Percentiles rank a stretch among this genome's conserved stretches.
Conservation (phyloP, 176 grass and related monocot genomes). For the Carex parvula region DNA sequence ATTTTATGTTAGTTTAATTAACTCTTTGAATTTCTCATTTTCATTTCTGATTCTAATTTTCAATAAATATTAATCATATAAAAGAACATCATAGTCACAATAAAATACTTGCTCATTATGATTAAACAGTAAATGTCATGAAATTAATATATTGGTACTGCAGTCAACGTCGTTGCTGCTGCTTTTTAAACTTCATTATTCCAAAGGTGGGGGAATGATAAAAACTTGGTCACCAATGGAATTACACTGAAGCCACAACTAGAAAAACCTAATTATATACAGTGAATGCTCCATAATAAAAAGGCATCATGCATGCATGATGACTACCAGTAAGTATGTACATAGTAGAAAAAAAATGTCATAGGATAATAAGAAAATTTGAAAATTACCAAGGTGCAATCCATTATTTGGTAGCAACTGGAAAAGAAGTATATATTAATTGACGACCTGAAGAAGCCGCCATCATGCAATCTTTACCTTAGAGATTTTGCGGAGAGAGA, state of each 20-base stretch:
- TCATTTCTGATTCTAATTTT: neutral
- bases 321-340: neutral
- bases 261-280: neutral
- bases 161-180: neutral
- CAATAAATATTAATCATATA: neutral
- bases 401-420: conserved; percentile 4
- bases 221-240: neutral
- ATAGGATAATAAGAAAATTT: neutral
- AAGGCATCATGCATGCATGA: neutral
- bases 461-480: conserved; percentile 22
- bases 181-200: neutral
- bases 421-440: neutral
- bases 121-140: neutral
- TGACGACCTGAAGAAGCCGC: neutral
- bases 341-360: neutral
- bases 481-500: conserved; percentile 17
- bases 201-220: neutral
- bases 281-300: neutral
- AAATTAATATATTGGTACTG: neutral
- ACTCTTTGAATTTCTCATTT: neutral
- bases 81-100: neutral
- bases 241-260: neutral
- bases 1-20: neutral
- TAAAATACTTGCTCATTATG: neutral
- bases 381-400: neutral